These are phyloP conservation scores for Phytophthora sojae DNA, from an alignment of 352 stramenopile species.

Conservation along the genomic window DNA sequence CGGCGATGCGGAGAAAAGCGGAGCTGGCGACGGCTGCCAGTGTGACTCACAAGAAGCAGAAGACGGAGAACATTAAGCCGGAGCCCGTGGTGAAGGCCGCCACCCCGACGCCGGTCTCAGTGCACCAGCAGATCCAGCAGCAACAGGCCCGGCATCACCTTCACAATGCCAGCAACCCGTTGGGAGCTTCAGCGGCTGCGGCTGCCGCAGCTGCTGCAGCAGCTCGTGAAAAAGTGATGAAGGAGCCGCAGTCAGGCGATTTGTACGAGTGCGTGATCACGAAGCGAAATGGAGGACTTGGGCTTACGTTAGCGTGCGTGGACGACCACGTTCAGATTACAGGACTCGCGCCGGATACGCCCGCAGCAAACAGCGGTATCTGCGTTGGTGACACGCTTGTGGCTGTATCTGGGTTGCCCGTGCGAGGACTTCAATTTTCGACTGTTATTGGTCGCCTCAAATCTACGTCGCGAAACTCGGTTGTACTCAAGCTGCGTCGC, in stretches of 20 bases:
- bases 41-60: conserved; percentile 50
- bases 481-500: conserved; percentile 79
- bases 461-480: conserved; percentile 80
- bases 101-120: conserved; percentile 22
- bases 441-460: conserved; percentile 83
- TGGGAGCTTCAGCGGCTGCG: conserved; percentile 31
- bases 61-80: conserved; percentile 57
- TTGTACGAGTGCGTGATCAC: conserved; percentile 90
- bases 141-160: conserved; percentile 36
- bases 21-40: conserved; percentile 28
- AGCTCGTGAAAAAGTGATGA: conserved; percentile 83
- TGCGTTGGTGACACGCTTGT: conserved; percentile 84
- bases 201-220: conserved; percentile 39
- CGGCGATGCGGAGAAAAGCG: conserved; percentile 33
- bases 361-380: conserved; percentile 75
- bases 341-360: conserved; percentile 72
- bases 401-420: conserved; percentile 71
- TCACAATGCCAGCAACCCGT: conserved; percentile 36
- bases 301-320: conserved; percentile 79
- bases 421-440: conserved; percentile 85
- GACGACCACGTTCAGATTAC: conserved; percentile 89
- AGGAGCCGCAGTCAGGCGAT: conserved; percentile 80
- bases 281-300: conserved; percentile 78
- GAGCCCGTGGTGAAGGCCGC: conserved; percentile 30
- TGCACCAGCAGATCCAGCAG: conserved; percentile 34